Evolutionary conservation across 2,329 filamentous ascomycete genomes (phyloP).

Genomic region (Trichoderma hamatum): DNA sequence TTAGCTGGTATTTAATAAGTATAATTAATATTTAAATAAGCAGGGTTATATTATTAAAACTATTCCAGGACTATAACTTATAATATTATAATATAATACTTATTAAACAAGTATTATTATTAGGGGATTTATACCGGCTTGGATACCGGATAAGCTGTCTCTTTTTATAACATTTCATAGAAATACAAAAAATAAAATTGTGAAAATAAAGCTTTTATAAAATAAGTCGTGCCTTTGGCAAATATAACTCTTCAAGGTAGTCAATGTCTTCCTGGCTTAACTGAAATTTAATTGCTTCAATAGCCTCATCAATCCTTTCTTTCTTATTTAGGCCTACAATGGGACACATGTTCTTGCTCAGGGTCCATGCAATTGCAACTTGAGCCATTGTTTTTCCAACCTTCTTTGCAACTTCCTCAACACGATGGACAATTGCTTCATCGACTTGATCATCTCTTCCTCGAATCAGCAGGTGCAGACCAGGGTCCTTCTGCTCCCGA

Average conservation of each 20-base stretch:
- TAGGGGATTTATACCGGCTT: too few species aligned
- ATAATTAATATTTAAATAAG: too few species aligned
- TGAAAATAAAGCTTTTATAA: too few species aligned
- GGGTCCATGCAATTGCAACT: slow-evolving; percentile 48
- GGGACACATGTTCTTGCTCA: not conserved
- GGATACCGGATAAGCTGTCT: too few species aligned
- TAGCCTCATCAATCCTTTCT: not conserved
- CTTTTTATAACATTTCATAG: too few species aligned
- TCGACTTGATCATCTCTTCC: slow-evolving; percentile 27
- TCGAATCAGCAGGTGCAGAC: not conserved
- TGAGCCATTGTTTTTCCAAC: slow-evolving; percentile 62
- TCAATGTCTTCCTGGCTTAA: not conserved
- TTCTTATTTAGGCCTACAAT: not conserved
- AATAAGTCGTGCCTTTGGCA: not conserved
- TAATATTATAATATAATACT: too few species aligned
- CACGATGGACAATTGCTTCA: slow-evolving; percentile 35
- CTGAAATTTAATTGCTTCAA: not conserved
- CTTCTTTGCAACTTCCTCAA: slow-evolving; percentile 59
- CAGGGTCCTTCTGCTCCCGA: not conserved
- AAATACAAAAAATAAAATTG: too few species aligned
- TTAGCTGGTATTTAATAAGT: too few species aligned
- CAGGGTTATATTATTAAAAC: too few species aligned
- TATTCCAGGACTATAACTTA: too few species aligned
- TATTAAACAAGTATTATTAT: too few species aligned
- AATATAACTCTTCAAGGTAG: not conserved